Percentiles rank a stretch among this genome's conserved stretches.
Conservation (phyloP, 768 basidiomycete species). For the Podaxis mareebaensis region DNA sequence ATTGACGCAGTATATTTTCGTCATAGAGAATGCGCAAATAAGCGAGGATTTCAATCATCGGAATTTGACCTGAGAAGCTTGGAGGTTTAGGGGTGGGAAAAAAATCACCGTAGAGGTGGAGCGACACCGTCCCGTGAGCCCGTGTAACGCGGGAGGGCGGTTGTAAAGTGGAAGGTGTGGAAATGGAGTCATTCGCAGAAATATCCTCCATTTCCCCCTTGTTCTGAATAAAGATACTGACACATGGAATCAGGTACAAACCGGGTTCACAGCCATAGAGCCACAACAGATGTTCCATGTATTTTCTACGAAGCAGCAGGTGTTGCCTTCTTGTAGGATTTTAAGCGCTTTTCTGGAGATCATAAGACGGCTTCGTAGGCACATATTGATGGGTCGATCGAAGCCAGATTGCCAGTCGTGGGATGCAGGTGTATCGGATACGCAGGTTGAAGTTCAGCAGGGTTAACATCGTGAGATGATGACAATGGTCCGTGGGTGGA, state of each 20-base stretch:
- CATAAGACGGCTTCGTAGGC: not conserved
- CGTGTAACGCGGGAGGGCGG: constrained; percentile 6
- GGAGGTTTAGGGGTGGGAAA: not conserved
- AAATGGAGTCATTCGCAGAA: not conserved
- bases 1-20: not conserved
- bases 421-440: not conserved
- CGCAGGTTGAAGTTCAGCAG: not conserved
- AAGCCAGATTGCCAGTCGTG: not conserved
- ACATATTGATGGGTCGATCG: not conserved
- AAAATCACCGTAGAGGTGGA: not conserved
- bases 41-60: not conserved
- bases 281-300: not conserved
- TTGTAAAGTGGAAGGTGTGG: constrained; percentile 3
- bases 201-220: not conserved
- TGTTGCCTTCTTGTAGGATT: not conserved
- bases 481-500: not conserved
- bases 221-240: constrained; percentile 7
- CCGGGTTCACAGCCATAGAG: not conserved
- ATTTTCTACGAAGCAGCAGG: not conserved
- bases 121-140: constrained; percentile 2
- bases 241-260: constrained; percentile 1
- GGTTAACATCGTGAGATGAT: not conserved
- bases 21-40: not conserved
- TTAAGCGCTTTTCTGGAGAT: not conserved
- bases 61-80: not conserved